Conservation (phyloP, 208 protist genomes). For the Leptomonas pyrrhocoris region DNA sequence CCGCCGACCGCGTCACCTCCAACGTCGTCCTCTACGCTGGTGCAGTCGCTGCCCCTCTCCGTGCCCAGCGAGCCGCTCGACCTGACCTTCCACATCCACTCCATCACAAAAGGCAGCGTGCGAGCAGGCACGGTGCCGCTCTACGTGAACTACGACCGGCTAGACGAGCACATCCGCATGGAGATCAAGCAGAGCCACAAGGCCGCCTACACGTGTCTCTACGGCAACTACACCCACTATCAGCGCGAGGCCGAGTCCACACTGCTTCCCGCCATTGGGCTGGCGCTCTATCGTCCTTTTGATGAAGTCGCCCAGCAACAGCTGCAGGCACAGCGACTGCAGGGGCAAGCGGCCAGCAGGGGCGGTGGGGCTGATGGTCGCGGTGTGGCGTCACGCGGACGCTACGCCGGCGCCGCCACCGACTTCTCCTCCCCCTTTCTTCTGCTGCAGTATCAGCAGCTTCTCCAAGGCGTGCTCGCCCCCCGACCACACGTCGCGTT, state of each 20-base stretch:
- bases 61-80: conserved; percentile 41
- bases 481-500: conserved; percentile 35
- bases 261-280: conserved; percentile 34
- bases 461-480: conserved; percentile 33
- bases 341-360: conserved; percentile 5
- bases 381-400: background rate
- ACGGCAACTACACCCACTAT: conserved; percentile 48
- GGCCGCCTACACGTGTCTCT: conserved; percentile 52
- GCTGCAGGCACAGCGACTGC: conserved; percentile 22
- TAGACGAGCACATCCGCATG: conserved; percentile 48
- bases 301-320: conserved; percentile 31
- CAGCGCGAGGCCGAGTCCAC: conserved; percentile 33
- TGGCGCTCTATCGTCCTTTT: conserved; percentile 55
- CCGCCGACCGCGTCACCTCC: background rate
- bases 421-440: conserved; percentile 39
- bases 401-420: background rate
- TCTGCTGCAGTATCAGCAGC: conserved; percentile 39
- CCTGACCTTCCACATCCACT: conserved; percentile 49
- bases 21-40: background rate
- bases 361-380: background rate
- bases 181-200: conserved; percentile 59
- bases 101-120: conserved; percentile 33
- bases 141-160: conserved; percentile 40
- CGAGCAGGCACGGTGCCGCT: conserved; percentile 37
- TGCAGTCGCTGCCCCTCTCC: conserved; percentile 24